These are phyloP conservation scores for Calonectria pseudoturangicola DNA, from an alignment of 2,329 filamentous ascomycete genomes.

Conservation along the genomic window DNA sequence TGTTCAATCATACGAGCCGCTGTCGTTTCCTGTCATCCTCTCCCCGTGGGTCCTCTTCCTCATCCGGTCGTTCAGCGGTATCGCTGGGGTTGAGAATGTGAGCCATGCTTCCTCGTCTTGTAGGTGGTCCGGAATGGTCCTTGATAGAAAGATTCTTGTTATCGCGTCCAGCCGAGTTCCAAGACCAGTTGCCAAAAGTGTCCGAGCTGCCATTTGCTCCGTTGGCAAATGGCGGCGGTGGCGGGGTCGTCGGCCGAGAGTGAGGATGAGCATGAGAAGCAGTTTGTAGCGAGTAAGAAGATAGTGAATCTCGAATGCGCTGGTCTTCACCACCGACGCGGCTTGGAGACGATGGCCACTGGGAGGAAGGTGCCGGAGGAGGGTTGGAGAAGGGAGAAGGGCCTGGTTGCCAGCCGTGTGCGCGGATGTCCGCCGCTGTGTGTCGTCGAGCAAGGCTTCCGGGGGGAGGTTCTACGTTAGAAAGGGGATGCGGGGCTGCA, in stretches of 20 bases:
- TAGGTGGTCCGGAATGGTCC: slow-evolving; percentile 74
- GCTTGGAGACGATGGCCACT: slow-evolving; percentile 74
- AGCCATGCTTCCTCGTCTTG: slow-evolving; percentile 76
- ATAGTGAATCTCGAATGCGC: slow-evolving; percentile 74
- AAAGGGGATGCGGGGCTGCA: slow-evolving; percentile 79
- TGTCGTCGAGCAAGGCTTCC: slow-evolving; percentile 87
- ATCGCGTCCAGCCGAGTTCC: slow-evolving; percentile 70
- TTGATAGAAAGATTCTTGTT: slow-evolving; percentile 70
- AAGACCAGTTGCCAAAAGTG: slow-evolving; percentile 74
- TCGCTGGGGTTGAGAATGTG: slow-evolving; percentile 78
- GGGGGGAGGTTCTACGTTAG: slow-evolving; percentile 77
- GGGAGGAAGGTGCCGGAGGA: slow-evolving; percentile 62
- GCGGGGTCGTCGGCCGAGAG: slow-evolving; percentile 74
- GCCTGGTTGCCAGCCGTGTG: slow-evolving; percentile 83
- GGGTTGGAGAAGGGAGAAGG: slow-evolving; percentile 78
- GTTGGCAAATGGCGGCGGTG: slow-evolving; percentile 69
- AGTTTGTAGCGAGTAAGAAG: slow-evolving; percentile 70
- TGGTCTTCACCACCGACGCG: slow-evolving; percentile 71
- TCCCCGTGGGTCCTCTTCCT: slow-evolving; percentile 72
- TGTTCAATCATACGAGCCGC: slow-evolving; percentile 68
- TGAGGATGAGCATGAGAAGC: slow-evolving; percentile 65
- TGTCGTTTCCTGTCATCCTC: slow-evolving; percentile 79
- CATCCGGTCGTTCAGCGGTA: slow-evolving; percentile 72
- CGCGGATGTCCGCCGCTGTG: slow-evolving; percentile 95
- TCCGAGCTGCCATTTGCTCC: slow-evolving; percentile 62